Percentiles rank a stretch among this genome's conserved stretches.
Conservation (phyloP, 2,329 filamentous ascomycete genomes). For the Stachybotrys chlorohalonatus region DNA sequence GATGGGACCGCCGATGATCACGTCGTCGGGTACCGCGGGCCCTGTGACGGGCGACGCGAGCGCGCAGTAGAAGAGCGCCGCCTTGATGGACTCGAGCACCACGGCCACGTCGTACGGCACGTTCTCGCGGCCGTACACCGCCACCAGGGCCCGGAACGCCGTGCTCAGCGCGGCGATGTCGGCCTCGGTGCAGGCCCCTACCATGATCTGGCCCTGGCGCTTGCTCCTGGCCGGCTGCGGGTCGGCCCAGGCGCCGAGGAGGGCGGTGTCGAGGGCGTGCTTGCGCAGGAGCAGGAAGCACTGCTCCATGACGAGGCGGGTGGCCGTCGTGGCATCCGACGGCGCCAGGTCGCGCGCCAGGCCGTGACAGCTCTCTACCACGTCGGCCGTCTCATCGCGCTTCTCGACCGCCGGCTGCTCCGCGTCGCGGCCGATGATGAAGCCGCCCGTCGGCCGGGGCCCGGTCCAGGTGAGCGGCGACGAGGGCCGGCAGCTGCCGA, state of each 20-base stretch:
- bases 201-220: constrained; percentile 1
- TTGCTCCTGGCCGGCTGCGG: neutral
- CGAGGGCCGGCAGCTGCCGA: neutral
- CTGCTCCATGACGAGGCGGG: neutral
- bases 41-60: neutral
- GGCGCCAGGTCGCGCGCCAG: neutral
- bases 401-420: neutral
- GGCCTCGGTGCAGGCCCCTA: neutral
- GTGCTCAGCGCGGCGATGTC: neutral
- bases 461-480: neutral
- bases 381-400: neutral
- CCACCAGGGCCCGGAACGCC: neutral
- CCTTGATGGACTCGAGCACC: neutral
- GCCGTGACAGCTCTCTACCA: neutral
- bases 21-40: neutral
- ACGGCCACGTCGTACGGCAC: neutral
- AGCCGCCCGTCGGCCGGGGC: neutral
- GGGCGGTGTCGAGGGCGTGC: neutral
- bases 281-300: neutral
- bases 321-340: neutral
- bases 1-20: neutral
- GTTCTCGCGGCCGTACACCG: neutral
- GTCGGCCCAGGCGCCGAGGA: neutral
- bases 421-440: neutral
- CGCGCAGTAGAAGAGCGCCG: neutral